These are phyloP conservation scores for Spencermartinsiella europaea DNA, from an alignment of 805 yeast species.

Conservation along the genomic window DNA sequence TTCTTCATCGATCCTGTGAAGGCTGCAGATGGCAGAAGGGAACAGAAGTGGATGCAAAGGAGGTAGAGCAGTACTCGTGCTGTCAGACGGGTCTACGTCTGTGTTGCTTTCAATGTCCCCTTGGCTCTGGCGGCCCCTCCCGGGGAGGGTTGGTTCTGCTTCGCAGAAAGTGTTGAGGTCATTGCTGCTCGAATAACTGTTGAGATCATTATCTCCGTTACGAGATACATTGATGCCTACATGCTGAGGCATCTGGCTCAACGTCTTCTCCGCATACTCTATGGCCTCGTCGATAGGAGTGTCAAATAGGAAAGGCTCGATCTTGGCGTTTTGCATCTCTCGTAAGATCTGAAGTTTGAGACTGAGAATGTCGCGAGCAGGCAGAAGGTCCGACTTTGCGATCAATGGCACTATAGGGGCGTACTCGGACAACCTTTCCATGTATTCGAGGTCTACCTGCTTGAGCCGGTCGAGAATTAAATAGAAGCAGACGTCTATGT, in stretches of 20 bases:
- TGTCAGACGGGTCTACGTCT: neutral
- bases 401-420: conserved; percentile 23
- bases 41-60: conserved; percentile 14
- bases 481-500: conserved; percentile 25
- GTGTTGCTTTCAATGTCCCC: neutral
- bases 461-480: conserved; percentile 15
- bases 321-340: conserved; percentile 14
- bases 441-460: conserved; percentile 19
- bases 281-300: conserved; percentile 18
- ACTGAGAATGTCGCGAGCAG: neutral
- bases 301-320: conserved; percentile 22
- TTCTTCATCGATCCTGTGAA: conserved; percentile 14
- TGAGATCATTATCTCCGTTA: neutral
- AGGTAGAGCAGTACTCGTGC: too few species aligned
- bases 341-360: conserved; percentile 16
- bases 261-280: conserved; percentile 4
- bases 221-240: neutral
- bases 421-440: conserved; percentile 16
- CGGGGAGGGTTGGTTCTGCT: neutral
- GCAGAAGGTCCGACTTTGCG: conserved; percentile 17
- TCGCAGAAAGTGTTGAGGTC: neutral
- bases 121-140: too few species aligned
- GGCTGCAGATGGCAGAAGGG: conserved; percentile 17
- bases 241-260: neutral
- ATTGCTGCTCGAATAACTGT: neutral